Base-by-base conservation (phyloP, 2,329 filamentous ascomycete species). In the Aspergillus sp. region DNA sequence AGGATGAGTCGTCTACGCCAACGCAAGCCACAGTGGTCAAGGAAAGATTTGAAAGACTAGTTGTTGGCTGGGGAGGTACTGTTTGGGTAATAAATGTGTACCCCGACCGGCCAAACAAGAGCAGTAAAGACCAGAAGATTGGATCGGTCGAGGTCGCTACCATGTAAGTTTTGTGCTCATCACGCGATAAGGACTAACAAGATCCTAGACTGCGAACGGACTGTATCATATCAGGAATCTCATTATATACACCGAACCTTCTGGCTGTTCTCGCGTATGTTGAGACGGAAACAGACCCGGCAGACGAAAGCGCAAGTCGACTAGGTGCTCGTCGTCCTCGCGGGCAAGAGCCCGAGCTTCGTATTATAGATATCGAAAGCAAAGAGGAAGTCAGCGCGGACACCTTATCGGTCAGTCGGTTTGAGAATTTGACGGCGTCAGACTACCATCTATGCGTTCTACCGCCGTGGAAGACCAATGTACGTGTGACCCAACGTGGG, bases 151-250 rank as follows among this genome's bases (percentile, higher is more conserved):
- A 97, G 74, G 94, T 98, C 74, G 88, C 92, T 64, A 96, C 96
- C 78, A 93, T 94, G 91, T 96, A 76, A 85, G 91, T 85, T 34
- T 23, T n/a, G 17, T 22, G 13, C 47, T 6, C 30, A 34, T 17
- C 22, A 41, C 22, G 13, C 11, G 8, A 11, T 7, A 49, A 75
- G 68, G 74, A 65, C 75, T 74, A 50, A 74, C 56, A 13, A 53
- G n/a, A 54, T 28, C 28, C 19, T 67, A 93, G 90, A 79, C 86
- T 98, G 79, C 91, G 93, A 72, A 96, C 95, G 79, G 95, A 99
- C 81, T 98, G 95, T 83, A 93, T 97, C 76, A 92, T 99, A 82
- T 97, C 95, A 75, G 95, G 95, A 72, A 90, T 99, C 78, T 96
- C 94, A 67, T 85, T 99, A 79, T 98, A 97, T 87, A 97, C 93